These are phyloP conservation scores for Nicotiana rustica DNA, from an alignment of 305 asterid species.

Conservation along the genomic window DNA sequence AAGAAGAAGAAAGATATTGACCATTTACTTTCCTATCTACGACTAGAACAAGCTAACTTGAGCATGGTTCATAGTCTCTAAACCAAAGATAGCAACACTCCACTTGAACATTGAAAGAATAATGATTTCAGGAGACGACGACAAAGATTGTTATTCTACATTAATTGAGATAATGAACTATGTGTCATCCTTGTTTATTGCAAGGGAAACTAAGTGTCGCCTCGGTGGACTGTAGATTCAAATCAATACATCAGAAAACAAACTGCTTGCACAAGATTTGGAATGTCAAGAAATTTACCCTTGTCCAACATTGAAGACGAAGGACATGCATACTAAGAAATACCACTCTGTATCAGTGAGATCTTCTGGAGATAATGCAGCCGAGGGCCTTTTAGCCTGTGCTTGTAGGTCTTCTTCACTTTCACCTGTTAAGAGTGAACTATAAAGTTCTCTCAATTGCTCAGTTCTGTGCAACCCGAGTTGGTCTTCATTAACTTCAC, in stretches of 20 bases:
- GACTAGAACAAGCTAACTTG: background rate
- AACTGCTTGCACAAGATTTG: background rate
- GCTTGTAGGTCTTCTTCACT: slow-evolving; percentile 41
- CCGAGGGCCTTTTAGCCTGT: slow-evolving; percentile 75
- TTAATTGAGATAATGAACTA: background rate
- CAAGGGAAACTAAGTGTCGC: background rate
- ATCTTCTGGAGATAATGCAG: slow-evolving; percentile 90
- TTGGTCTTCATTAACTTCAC: slow-evolving; percentile 61
- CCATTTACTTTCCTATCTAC: slow-evolving; percentile 24
- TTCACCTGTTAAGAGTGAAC: slow-evolving; percentile 70
- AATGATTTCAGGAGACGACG: background rate
- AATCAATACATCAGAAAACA: slow-evolving; percentile 12
- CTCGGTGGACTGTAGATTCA: background rate
- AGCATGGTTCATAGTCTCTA: too few species aligned
- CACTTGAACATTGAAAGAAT: background rate
- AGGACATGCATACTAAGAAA: slow-evolving; percentile 95
- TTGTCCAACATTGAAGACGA: slow-evolving; percentile 70
- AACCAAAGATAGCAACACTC: background rate
- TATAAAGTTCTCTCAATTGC: slow-evolving; percentile 75
- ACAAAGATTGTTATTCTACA: background rate
- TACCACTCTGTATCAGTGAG: slow-evolving; percentile 94
- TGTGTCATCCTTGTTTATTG: background rate
- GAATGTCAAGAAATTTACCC: slow-evolving; percentile 56
- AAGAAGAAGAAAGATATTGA: background rate
- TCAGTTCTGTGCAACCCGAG: slow-evolving; percentile 80